These are phyloP conservation scores for Metschnikowia hibisci DNA, from an alignment of 805 yeast genomes.

Conservation along the genomic window DNA sequence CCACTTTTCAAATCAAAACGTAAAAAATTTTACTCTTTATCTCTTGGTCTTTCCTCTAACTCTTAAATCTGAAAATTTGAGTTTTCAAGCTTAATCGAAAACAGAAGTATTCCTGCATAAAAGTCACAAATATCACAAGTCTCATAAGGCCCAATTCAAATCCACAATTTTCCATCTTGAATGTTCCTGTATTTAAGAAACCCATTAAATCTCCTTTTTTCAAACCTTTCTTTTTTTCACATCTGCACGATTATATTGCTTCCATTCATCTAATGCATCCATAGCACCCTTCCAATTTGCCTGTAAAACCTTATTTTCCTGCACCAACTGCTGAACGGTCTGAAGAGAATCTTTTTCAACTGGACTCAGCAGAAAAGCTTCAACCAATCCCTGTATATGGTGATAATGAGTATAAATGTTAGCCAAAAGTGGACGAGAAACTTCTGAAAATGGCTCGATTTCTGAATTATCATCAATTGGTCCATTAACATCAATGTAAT, in stretches of 20 bases:
- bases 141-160: no score
- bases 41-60: no score
- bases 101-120: no score
- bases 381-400: constrained; percentile 19
- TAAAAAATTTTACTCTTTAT: no score
- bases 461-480: constrained; percentile 21
- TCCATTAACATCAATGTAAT: constrained; percentile 24
- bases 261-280: constrained; percentile 39
- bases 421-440: constrained; percentile 33
- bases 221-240: not conserved
- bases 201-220: no score
- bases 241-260: constrained; percentile 16
- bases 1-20: no score
- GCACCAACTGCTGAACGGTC: constrained; percentile 22
- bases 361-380: constrained; percentile 7
- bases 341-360: constrained; percentile 12
- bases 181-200: no score
- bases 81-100: no score
- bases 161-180: no score
- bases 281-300: constrained; percentile 40
- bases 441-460: constrained; percentile 33
- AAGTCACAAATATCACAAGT: no score
- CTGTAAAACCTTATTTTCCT: constrained; percentile 31
- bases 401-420: constrained; percentile 35
- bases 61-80: no score